Conservation (phyloP, 2,329 filamentous ascomycete genomes). For the Beauveria australis region DNA sequence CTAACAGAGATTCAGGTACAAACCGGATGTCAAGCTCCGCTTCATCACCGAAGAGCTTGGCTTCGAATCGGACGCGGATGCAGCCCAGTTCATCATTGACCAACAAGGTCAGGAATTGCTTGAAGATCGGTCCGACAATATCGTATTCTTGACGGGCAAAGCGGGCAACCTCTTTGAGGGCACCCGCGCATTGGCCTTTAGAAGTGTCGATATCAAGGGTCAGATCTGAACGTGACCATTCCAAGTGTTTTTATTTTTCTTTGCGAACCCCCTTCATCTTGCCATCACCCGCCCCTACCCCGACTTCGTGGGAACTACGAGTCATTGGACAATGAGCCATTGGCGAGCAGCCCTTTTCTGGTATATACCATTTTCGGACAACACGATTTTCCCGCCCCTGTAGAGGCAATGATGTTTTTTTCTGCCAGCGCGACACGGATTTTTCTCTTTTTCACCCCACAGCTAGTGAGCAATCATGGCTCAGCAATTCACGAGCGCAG, state of each 20-base stretch:
- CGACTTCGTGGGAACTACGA: background rate
- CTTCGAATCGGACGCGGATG: constrained; percentile 87
- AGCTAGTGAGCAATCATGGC: background rate
- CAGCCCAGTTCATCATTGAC: constrained; percentile 82
- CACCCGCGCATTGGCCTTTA: constrained; percentile 66
- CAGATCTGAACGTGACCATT: constrained; percentile 59
- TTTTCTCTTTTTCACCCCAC: background rate
- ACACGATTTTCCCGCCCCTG: background rate
- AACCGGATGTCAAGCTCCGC: constrained; percentile 77
- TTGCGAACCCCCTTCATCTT: background rate
- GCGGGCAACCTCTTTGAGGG: constrained; percentile 65
- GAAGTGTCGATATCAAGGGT: constrained; percentile 91
- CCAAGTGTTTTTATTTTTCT: background rate
- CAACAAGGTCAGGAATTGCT: constrained; percentile 68
- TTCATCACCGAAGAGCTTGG: constrained; percentile 94
- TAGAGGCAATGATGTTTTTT: background rate
- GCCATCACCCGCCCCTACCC: background rate
- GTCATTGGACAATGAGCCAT: background rate
- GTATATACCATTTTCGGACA: background rate
- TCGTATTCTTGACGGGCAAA: constrained; percentile 67
- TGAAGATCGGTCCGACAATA: constrained; percentile 65
- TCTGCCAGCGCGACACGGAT: background rate
- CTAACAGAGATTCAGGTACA: constrained; percentile 58
- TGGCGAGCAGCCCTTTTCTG: background rate
- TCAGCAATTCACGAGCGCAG: background rate